Percentiles rank a stretch among this genome's conserved stretches.
Conservation (phyloP, 768 basidiomycete genomes). For the Xerocomellus amylosporus region DNA sequence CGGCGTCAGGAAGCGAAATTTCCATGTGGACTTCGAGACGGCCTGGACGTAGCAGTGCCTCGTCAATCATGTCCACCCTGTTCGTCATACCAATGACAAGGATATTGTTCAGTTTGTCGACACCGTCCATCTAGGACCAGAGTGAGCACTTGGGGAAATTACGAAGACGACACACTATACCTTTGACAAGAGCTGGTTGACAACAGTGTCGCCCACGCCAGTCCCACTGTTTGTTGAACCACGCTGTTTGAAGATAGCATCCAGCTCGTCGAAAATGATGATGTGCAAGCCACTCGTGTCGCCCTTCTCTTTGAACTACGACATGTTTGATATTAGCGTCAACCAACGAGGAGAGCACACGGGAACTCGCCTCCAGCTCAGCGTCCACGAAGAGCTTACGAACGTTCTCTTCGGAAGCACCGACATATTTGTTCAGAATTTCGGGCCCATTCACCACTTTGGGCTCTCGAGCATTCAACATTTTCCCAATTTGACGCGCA, state of each 20-base stretch:
- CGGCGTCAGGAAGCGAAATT: slow-evolving; percentile 93
- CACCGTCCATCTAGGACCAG: slow-evolving; percentile 87
- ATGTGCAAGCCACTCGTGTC: slow-evolving; percentile 98
- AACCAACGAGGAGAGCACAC: not conserved
- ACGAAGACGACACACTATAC: slow-evolving; percentile 34
- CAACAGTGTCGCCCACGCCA: slow-evolving; percentile 97
- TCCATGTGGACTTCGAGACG: slow-evolving; percentile 99
- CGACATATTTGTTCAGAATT: slow-evolving; percentile 95
- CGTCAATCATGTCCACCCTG: slow-evolving; percentile 97
- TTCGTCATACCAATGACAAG: slow-evolving; percentile 99
- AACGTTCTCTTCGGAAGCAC: slow-evolving; percentile 96
- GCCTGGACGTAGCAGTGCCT: slow-evolving; percentile 93
- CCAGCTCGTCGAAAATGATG: slow-evolving; percentile 98
- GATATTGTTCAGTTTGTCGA: slow-evolving; percentile 98
- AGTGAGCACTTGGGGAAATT: slow-evolving; percentile 9
- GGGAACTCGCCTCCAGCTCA: slow-evolving; percentile 76
- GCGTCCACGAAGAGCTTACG: slow-evolving; percentile 98
- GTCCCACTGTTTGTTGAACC: slow-evolving; percentile 89
- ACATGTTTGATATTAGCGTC: not conserved
- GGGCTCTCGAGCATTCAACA: slow-evolving; percentile 96
- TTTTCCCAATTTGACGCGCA: slow-evolving; percentile 98
- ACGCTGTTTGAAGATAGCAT: slow-evolving; percentile 98
- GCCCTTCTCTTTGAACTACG: slow-evolving; percentile 92
- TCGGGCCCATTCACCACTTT: slow-evolving; percentile 99
- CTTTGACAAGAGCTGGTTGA: slow-evolving; percentile 98